Base-by-base conservation (phyloP, 1,284 basidiomycete genomes). In the Paramarasmius palmivorus region DNA sequence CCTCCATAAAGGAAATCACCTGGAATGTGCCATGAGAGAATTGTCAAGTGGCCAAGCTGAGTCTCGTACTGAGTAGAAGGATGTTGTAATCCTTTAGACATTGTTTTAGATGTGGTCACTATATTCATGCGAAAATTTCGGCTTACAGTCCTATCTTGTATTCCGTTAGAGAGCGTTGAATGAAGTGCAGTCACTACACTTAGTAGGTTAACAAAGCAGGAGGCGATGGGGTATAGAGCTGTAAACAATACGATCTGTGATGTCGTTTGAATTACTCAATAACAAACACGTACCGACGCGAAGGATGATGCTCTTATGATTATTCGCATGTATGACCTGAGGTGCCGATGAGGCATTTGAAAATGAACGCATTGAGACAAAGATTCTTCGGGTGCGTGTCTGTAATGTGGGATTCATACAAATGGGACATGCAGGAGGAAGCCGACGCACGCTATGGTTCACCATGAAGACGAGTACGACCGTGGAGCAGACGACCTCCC, bases 1-100 rank as follows among this genome's bases (percentile, higher is more conserved):
- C 61, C 63, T 1, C 64, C 64, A 45, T 65, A 66, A 10, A 63
- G 49, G 23, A 44, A 44, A n/a, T 44, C 41, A 25, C 41, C 41
- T 44, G 6, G n/a, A n/a, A n/a, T n/a, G n/a, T 32, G 41, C 15
- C 10, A 20, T 12, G 22, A 20, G 15, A 9, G 10, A 19, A 26
- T 23, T 12, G 41, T 44, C 17, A 44, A n/a, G n/a, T n/a, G 41
- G 8, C 15, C 6, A 44, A 58, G 55, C 34, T 57, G 56, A 40
- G 41, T 3, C 14, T 6, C 41, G 25, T 25, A 44, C 41, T 44
- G 23, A 44, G 41, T 8, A 44, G 22, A 14, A 44, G 25, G 19
- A 44, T 25, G 41, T 44, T n/a, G 41, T 44, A 44, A n/a, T 44
- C 29, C 29, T 44, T n/a, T 1, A 45, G 15, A 9, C n/a, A 7